These are phyloP conservation scores for Nitzschia sp. DNA, from an alignment of 108 stramenopile species.

Conservation along the genomic window DNA sequence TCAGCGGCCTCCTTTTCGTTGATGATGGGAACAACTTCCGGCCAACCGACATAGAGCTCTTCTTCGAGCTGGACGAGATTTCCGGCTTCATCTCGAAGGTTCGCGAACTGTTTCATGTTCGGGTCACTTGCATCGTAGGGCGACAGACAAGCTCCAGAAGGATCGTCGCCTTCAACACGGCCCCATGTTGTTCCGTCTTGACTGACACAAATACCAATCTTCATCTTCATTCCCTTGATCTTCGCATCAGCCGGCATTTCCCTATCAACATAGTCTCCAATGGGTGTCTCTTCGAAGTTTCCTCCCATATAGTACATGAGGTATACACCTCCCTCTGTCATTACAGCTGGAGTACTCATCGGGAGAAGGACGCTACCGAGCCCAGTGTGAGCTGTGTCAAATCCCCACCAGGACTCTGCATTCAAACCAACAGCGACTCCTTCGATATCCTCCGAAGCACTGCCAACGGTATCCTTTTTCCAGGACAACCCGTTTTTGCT, in stretches of 20 bases:
- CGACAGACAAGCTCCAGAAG: constrained; percentile 70
- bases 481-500: constrained; percentile 74
- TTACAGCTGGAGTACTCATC: constrained; percentile 78
- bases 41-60: constrained; percentile 92
- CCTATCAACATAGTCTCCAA: constrained; percentile 48
- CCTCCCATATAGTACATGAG: constrained; percentile 94
- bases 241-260: constrained; percentile 46
- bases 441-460: constrained; percentile 49
- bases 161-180: constrained; percentile 84
- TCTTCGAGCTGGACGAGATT: constrained; percentile 52
- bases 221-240: constrained; percentile 88
- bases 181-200: constrained; percentile 92
- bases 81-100: constrained; percentile 48
- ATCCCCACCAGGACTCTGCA: constrained; percentile 91
- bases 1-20: constrained; percentile 33
- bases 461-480: constrained; percentile 61
- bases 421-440: constrained; percentile 82
- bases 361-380: constrained; percentile 87
- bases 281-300: constrained; percentile 70
- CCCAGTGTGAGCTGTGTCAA: constrained; percentile 90
- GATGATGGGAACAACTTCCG: constrained; percentile 76
- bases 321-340: constrained; percentile 86
- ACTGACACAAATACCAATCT: constrained; percentile 87
- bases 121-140: constrained; percentile 59
- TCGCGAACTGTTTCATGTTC: constrained; percentile 37